Evolutionary conservation across 768 basidiomycete species (phyloP), one percentile per base, ranked within the genome.

Genomic region (Sporobolomyces roseus): DNA sequence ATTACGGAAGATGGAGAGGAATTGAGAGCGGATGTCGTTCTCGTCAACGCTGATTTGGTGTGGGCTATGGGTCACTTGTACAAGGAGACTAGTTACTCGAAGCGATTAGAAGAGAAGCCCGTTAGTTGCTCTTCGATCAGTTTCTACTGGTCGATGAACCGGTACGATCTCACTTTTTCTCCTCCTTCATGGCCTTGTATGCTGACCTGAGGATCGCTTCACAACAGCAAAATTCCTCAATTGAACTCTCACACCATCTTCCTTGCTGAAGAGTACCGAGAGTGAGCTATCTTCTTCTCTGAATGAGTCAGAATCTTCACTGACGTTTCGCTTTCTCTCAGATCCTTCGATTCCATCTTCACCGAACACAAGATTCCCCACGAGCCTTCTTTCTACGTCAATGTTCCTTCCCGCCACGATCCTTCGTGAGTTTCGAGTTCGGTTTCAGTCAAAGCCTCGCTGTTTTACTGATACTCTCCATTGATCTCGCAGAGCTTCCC

Each of bases 211-310:
- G 49, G 25, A 7, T 29, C 10, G 4, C 7, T 19, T 32, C 35
- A 23, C 29, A 23, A 32, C 58, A 69, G 68, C 32, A 69, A 69
- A 16, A 60, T 69, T 10, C 74, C 75, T 3, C 71, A 74, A 4
- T 70, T 81, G 36, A 75, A 78, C 59, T 78, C 78, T n/a, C 81
- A 81, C 70, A 81, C 80, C 63, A 80, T 80, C 67, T 81, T 81
- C 73, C 74, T 80, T 38, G 80, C 81, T 2, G 80, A 81, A 52
- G 78, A 80, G 58, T 81, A 81, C 72, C 76, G 78, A 70, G 80
- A 77, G 53, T 80, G 78, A 29, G 63, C 23, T 30, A 4, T 36
- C 25, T 48, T 32, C 0, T 4, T 46, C 32, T 12, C 23, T n/a
- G 80, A 77, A 51, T 80, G 78, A 29, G 63, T 16, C 12, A 4